Evolutionary conservation across 345 rosid species (phyloP).

Genomic region (Carallia brachiata): DNA sequence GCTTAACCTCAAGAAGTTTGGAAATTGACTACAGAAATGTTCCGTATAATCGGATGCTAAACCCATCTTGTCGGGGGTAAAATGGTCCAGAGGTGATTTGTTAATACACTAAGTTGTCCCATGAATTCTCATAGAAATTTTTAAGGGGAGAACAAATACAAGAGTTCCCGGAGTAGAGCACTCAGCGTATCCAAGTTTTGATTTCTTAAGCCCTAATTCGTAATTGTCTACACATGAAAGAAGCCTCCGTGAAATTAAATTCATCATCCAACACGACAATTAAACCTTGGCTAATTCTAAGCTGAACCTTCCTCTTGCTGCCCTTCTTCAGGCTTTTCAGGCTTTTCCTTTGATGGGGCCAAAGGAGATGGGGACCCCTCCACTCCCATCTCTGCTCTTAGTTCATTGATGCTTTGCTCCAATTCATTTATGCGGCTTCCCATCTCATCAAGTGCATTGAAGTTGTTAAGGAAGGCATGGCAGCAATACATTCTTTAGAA

Average conservation of each 20-base stretch:
- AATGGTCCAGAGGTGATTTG: too few relatives aligned
- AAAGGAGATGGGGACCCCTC: slow-evolving; percentile 65
- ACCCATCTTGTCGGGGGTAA: too few relatives aligned
- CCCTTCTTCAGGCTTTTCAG: slow-evolving; percentile 29
- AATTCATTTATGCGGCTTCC: slow-evolving; percentile 72
- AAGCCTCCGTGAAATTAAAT: background rate
- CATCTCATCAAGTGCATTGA: slow-evolving; percentile 84
- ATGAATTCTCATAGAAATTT: too few relatives aligned
- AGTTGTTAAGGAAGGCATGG: slow-evolving; percentile 22
- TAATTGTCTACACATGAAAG: background rate
- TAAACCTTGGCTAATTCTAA: slow-evolving; percentile 13
- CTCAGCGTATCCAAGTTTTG: background rate
- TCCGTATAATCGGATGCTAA: too few relatives aligned
- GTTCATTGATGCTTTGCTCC: slow-evolving; percentile 82
- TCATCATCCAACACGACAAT: background rate
- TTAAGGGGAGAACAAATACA: too few relatives aligned
- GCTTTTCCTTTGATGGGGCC: slow-evolving; percentile 42
- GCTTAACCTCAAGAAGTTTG: too few relatives aligned
- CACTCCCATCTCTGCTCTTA: slow-evolving; percentile 61
- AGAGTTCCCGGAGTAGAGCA: too few relatives aligned
- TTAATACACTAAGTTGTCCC: too few relatives aligned
- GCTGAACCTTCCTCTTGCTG: slow-evolving; percentile 48
- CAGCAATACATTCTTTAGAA: background rate
- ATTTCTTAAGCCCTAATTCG: background rate
- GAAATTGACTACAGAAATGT: too few relatives aligned